Evolutionary conservation across 2,329 filamentous ascomycete genomes (phyloP), one percentile per base, ranked within the genome.

Genomic region (Chaetothyriales sp.): DNA sequence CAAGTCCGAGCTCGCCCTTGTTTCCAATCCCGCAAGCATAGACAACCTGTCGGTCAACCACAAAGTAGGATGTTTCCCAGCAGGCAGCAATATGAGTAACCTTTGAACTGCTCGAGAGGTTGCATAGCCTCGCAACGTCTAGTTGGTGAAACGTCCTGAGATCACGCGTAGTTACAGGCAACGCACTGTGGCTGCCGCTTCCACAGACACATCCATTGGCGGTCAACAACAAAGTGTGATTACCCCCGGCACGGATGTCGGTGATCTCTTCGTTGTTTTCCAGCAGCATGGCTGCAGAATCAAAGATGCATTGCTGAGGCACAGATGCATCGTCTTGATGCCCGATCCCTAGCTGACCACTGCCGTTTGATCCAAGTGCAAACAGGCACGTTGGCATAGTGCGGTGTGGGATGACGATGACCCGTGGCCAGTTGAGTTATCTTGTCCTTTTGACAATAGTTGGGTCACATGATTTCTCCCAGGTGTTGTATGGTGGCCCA

Each of bases 141-240:
- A 46, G 13, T 40, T 29, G 19, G 46, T 20, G 15, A 20, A n/a
- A 22, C 44, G 15, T 55, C 15, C 18, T 22, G 19, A 49, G n/a
- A 25, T 28, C 40, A 28, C 8, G 44, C 44, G 44, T 46, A 28
- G 19, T 46, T 13, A 4, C 44, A 28, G 44, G 22, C 22, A 28
- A 46, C 19, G 22, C 44, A 10, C 25, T 18, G 28, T 29, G 72
- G 54, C 75, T 69, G 5, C 69, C 69, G 58, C 74, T 69, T 61
- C 78, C 81, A 62, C 79, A 85, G 0, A 89, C 70, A 1, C 69
- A 60, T 0, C 83, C 82, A 22, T 72, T 64, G 3, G 71, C 63
- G n/a, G 77, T 78, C 9, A 89, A 71, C 8, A 94, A 65, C 3
- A 95, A 69, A 0, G 88, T 94, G 66, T 95, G 90, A 63, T 95